phyloP scores from a whole-genome alignment of 192 early-diverging fungal genomes.

The Coemansia sp. region DNA sequence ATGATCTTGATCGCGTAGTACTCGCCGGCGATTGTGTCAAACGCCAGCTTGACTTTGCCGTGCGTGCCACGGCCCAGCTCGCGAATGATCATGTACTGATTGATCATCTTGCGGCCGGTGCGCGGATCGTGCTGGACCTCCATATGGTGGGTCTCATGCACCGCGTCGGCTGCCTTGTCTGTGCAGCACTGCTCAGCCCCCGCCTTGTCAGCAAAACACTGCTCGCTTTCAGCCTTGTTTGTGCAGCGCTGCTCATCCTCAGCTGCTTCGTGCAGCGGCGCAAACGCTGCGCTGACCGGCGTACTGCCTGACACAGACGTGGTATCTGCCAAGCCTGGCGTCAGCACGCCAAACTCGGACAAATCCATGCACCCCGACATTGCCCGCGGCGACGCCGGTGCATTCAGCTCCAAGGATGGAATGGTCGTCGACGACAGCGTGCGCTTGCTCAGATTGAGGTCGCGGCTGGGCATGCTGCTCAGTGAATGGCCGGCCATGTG shows the following conservation, averaged over 20 bases:
- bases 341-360: slow-evolving; percentile 48
- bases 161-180: slow-evolving; percentile 29
- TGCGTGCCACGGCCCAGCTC: slow-evolving; percentile 93
- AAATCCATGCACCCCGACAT: slow-evolving; percentile 39
- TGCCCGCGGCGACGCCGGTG: slow-evolving; percentile 35
- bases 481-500: slow-evolving; percentile 22
- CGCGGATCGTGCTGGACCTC: slow-evolving; percentile 77
- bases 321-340: slow-evolving; percentile 4
- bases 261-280: slow-evolving; percentile 23
- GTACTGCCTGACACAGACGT: slow-evolving; percentile 13
- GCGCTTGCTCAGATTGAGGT: slow-evolving; percentile 34
- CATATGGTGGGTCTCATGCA: slow-evolving; percentile 84
- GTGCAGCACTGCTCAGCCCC: slow-evolving; percentile 3
- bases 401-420: slow-evolving; percentile 28
- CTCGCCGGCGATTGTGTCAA: slow-evolving; percentile 77
- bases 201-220: too few relatives aligned
- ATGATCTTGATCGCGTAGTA: slow-evolving; percentile 59
- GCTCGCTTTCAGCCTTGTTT: background rate
- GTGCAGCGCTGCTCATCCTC: background rate
- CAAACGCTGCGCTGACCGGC: slow-evolving; percentile 30
- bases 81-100: slow-evolving; percentile 87
- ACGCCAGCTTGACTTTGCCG: slow-evolving; percentile 92
- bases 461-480: slow-evolving; percentile 29
- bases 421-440: slow-evolving; percentile 37
- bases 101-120: slow-evolving; percentile 93